Evolutionary conservation across 257 asterid species (phyloP).

Genomic region (Leonotis leonurus): DNA sequence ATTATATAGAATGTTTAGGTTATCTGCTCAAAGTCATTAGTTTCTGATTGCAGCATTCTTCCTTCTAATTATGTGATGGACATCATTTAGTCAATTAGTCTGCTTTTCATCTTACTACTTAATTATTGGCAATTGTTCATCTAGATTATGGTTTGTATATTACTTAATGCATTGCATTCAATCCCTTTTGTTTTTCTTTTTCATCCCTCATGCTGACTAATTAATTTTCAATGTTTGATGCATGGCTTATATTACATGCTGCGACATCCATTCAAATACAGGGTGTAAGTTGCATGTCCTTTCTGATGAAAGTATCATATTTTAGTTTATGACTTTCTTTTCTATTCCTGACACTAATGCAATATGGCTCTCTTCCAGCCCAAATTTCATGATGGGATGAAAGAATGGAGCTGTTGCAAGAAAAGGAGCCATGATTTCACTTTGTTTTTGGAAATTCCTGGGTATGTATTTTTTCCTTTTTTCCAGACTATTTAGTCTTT

Average conservation of each 20-base stretch:
- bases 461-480: slow-evolving; percentile 23
- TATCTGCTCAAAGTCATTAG: neutral
- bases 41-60: neutral
- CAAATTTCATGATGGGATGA: slow-evolving; percentile 83
- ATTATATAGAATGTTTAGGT: neutral
- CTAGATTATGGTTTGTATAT: too few relatives aligned
- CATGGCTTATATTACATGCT: slow-evolving; percentile 12
- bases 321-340: neutral
- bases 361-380: slow-evolving; percentile 45
- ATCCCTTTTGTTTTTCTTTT: slow-evolving; percentile 1
- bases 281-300: slow-evolving; percentile 35
- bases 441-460: slow-evolving; percentile 76
- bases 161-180: too few relatives aligned
- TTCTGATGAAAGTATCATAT: neutral
- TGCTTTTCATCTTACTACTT: neutral
- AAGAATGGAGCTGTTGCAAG: slow-evolving; percentile 99
- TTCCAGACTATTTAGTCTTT: neutral
- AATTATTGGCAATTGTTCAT: neutral
- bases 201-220: slow-evolving; percentile 13
- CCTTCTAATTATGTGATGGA: neutral
- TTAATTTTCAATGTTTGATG: slow-evolving; percentile 9
- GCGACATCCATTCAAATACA: slow-evolving; percentile 17
- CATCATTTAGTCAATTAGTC: neutral
- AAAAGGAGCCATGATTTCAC: slow-evolving; percentile 87
- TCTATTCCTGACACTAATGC: slow-evolving; percentile 5